Base-by-base conservation (phyloP, 2,329 filamentous ascomycete species). In the Trichoderma oligosporum region DNA sequence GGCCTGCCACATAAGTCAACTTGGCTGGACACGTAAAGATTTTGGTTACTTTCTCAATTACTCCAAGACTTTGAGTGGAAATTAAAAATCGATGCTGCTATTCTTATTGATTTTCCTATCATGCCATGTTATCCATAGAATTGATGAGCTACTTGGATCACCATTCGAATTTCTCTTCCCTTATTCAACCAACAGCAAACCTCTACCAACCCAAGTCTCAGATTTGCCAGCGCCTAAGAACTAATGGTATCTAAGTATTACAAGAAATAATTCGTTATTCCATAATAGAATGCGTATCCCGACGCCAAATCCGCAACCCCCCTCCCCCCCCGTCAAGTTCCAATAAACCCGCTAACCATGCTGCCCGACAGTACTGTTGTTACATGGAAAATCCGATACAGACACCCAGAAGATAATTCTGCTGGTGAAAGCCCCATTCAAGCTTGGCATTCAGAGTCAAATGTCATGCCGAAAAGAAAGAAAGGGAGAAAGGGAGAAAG, bases 301-400 rank as follows among this genome's bases (percentile, higher is more conserved):
- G 27, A 46, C 25, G 24, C 51, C 41, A 12, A 25, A 7, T 25
- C 51, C 51, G 16, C 41, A 14, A 55, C 41, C 36, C n/a, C n/a
- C n/a, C n/a, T n/a, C n/a, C n/a, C n/a, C n/a, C n/a, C 41, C 51
- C 39, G 18, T 16, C 29, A 46, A 46, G 9, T n/a, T 11, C 48
- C 48, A 52, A n/a, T 51, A 33, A 39, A 38, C 51, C 41, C 33
- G 51, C 51, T 45, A 46, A 20, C 22, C 39, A 55, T 55, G 51
- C 51, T 55, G 14, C 41, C 16, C 18, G 39, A 55, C 16, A 29
- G 12, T 29, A 36, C 4, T 53, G 29, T 55, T 55, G 42, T 48
- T 55, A 55, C 51, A 46, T 31, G 29, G 29, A 31, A 18, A 44
- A 36, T 20, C 27, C 14, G 14, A 38, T 20, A 24, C 33, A 39